These are phyloP conservation scores for Thielaviopsis ethacetica DNA, from an alignment of 2,329 filamentous ascomycete species.

Conservation along the genomic window DNA sequence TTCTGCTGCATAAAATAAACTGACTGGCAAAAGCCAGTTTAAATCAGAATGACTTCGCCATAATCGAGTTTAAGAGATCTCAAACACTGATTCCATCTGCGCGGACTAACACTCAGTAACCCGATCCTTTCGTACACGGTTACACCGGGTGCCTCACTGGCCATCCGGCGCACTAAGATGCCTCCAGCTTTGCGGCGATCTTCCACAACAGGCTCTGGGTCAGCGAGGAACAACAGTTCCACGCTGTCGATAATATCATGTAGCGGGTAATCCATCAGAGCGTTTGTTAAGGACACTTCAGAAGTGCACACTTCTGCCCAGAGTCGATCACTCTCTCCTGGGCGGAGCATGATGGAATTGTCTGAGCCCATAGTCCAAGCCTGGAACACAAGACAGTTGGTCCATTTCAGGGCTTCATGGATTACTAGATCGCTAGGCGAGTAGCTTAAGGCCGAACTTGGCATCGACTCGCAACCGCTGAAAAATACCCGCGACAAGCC, in stretches of 20 bases:
- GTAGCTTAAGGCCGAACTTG: not conserved
- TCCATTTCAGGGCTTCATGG: not conserved
- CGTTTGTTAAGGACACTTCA: not conserved
- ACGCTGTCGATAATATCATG: not conserved
- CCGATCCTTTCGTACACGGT: not conserved
- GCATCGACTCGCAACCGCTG: not conserved
- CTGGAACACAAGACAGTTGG: not conserved
- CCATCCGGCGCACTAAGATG: not conserved
- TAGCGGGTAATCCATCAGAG: not conserved
- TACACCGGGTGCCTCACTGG: not conserved
- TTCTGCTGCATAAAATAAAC: too few species aligned
- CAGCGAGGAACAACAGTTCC: not conserved
- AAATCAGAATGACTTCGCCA: not conserved
- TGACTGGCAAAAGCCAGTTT: not conserved
- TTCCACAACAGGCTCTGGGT: not conserved
- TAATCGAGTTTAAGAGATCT: not conserved
- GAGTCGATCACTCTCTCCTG: too few species aligned
- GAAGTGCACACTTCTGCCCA: not conserved
- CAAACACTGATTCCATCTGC: not conserved
- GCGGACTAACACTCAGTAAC: not conserved
- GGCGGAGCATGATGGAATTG: not conserved
- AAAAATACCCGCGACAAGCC: not conserved
- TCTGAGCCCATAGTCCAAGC: not conserved
- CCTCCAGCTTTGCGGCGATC: not conserved
- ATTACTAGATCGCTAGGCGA: not conserved